A percentile compares a stretch with the other conserved stretches of the same genome.
phyloP scores from a whole-genome alignment of 495 filamentous ascomycete species.

The Trichocladium uniseriatum region DNA sequence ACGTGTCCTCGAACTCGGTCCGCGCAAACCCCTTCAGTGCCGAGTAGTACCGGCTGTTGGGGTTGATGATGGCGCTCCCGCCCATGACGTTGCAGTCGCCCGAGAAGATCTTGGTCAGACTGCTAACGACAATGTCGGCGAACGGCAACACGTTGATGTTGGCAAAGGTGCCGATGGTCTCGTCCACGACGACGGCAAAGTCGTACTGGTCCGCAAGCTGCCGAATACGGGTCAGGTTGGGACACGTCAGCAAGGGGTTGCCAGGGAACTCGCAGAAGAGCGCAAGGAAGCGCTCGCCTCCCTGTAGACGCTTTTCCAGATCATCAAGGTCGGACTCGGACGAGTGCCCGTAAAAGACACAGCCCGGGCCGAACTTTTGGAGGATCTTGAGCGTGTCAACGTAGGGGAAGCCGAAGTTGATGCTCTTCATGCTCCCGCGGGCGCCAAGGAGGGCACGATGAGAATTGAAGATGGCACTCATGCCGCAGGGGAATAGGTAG shows the following conservation, averaged over 20 bases:
- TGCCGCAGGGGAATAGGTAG: constrained; percentile 78
- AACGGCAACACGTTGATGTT: constrained; percentile 87
- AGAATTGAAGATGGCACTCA: constrained; percentile 88
- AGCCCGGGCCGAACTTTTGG: constrained; percentile 88
- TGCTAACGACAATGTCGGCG: constrained; percentile 86
- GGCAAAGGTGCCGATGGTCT: constrained; percentile 92
- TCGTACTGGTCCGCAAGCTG: constrained; percentile 70
- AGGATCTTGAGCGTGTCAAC: constrained; percentile 93
- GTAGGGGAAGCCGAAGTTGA: constrained; percentile 83
- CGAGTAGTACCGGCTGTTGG: constrained; percentile 60
- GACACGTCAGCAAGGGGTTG: constrained; percentile 80
- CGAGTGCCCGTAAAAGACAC: constrained; percentile 81
- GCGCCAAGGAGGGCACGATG: constrained; percentile 62
- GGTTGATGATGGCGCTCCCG: constrained; percentile 79
- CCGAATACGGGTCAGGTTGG: constrained; percentile 73
- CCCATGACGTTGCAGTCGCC: constrained; percentile 98
- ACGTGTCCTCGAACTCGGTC: constrained; percentile 71
- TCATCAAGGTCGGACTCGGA: constrained; percentile 77
- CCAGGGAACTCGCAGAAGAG: constrained; percentile 93
- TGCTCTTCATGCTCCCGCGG: constrained; percentile 53
- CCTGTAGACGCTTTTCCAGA: constrained; percentile 59
- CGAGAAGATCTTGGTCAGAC: constrained; percentile 92
- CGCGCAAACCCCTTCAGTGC: constrained; percentile 52
- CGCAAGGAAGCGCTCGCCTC: constrained; percentile 69
- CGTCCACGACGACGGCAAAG: constrained; percentile 88